Base-by-base conservation (phyloP, 2,329 filamentous ascomycete genomes). In the Verticillium nubilum region DNA sequence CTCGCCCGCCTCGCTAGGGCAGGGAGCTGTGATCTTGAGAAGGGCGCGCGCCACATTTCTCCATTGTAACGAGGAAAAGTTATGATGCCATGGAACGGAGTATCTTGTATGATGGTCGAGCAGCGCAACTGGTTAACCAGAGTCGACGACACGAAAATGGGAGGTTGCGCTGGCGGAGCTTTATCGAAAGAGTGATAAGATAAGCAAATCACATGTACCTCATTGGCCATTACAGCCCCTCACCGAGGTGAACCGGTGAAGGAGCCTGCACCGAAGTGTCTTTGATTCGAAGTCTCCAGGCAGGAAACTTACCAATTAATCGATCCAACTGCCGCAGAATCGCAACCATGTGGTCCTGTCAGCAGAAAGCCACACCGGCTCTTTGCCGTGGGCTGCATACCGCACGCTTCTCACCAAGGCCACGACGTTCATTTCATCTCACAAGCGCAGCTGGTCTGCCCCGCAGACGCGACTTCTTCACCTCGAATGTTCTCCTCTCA, bases 401-500 rank as follows among this genome's bases (percentile, higher is more conserved):
- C 26, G 56, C 54, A 7, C 53, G 54, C 9, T 52, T 58, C 10
- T 52, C 29, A 3, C 52, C 59, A 23, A 58, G 57, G 27, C 67
- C 69, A 10, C 61, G 65, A 54, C 73, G 75, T 28, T 67, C 68
- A 59, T 80, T 85, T 63, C 81, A 83, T 71, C 71, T 79, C 61
- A 80, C 77, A 47, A 70, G 76, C 2, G 59, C 76, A 1, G 67
- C 73, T 9, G 68, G 70, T 55, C 65, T 78, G n/a, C 82, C 84
- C 12, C 80, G 82, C 60, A 84, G 82, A 64, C 82, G 83, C 61
- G 78, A 74, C 67, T 89, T 89, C 72, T 90, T 88, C 72, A 88
- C 86, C 13, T 88, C 86, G 26, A 88, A 86, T 66, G 77, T 83
- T 2, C 78, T 80, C 61, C 73, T 86, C 10, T 78, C 77, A 17